These are phyloP conservation scores for Xylaria hypoxylon DNA, from an alignment of 2,329 filamentous ascomycete species.

Conservation along the genomic window DNA sequence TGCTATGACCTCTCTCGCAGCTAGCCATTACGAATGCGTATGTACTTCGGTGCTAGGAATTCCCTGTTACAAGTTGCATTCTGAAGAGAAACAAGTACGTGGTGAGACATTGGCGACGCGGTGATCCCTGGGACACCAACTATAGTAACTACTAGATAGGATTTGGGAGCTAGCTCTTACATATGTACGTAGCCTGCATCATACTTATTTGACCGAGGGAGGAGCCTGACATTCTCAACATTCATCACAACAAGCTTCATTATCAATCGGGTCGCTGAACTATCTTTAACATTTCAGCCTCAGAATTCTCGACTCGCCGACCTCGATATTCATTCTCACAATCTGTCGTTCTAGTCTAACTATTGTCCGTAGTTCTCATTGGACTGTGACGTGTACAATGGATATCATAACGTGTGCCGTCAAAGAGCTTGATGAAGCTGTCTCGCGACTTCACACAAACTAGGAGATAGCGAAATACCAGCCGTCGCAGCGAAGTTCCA, in stretches of 20 bases:
- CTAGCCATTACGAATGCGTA: neutral
- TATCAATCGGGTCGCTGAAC: too few relatives aligned
- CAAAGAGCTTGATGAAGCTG: slow-evolving; percentile 51
- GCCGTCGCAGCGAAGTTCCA: too few relatives aligned
- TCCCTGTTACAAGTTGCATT: neutral
- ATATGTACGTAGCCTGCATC: neutral
- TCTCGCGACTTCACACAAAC: neutral
- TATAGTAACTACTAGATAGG: neutral
- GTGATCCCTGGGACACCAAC: neutral
- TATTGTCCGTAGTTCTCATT: too few relatives aligned
- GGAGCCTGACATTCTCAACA: neutral
- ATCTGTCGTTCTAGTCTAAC: too few relatives aligned
- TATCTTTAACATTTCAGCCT: too few relatives aligned
- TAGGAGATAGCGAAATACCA: too few relatives aligned
- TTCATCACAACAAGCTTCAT: too few relatives aligned
- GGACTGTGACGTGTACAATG: neutral
- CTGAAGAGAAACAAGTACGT: neutral
- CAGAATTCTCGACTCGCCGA: too few relatives aligned
- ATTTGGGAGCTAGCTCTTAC: neutral
- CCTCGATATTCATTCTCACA: too few relatives aligned
- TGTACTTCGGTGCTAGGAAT: too few relatives aligned
- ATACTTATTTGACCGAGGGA: neutral
- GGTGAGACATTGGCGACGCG: neutral
- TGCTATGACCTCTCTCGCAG: neutral
- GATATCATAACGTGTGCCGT: slow-evolving; percentile 8